A percentile compares a stretch with the other conserved stretches of the same genome.
Conservation (phyloP, 2,329 filamentous ascomycete genomes). For the Colletotrichum camelliae region DNA sequence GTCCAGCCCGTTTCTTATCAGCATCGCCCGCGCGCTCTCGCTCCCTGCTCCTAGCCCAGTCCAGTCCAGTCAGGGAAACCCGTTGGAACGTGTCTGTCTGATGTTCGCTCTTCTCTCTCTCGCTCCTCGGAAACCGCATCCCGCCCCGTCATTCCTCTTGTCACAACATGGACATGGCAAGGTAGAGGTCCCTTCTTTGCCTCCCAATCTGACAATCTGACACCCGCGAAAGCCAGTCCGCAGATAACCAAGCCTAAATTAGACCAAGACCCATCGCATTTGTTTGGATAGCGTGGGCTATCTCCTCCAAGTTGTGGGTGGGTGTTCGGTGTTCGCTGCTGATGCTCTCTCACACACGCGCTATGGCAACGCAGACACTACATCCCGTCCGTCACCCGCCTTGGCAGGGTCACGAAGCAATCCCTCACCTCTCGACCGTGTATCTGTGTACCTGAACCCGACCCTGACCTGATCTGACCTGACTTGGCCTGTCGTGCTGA, state of each 20-base stretch:
- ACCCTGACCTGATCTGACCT: background rate
- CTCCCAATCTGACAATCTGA: background rate
- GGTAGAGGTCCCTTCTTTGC: background rate
- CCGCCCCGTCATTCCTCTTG: background rate
- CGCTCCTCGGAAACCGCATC: background rate
- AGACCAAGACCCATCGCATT: background rate
- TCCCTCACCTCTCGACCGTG: background rate
- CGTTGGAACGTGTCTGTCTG: constrained; percentile 15
- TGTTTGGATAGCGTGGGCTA: background rate
- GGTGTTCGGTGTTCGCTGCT: background rate
- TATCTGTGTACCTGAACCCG: background rate
- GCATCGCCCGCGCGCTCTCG: background rate
- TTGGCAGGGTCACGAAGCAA: constrained; percentile 18
- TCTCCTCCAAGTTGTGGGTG: background rate
- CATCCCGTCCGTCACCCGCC: constrained; percentile 9
- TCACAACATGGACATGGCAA: background rate
- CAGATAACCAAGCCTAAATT: background rate
- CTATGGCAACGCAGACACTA: constrained; percentile 5
- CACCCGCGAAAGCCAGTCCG: background rate
- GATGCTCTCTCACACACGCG: background rate
- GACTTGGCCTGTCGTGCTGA: background rate
- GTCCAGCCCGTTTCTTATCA: constrained; percentile 12
- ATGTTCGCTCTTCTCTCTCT: background rate
- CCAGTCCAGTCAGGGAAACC: background rate
- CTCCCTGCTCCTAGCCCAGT: background rate